A percentile compares a stretch with the other conserved stretches of the same genome.
Conservation (phyloP, 2,329 filamentous ascomycete genomes). For the Botrytis porri region DNA sequence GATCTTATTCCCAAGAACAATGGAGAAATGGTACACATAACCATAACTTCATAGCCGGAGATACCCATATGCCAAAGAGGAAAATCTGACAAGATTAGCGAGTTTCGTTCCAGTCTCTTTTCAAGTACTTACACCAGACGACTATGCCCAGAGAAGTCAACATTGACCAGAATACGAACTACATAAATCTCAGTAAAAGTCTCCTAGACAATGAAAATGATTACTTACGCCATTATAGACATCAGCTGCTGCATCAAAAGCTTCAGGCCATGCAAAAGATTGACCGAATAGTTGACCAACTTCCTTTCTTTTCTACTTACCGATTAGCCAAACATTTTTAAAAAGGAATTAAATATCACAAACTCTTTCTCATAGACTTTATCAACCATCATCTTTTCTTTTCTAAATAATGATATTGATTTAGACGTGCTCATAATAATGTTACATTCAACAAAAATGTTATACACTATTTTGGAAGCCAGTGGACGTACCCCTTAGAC, state of each 20-base stretch:
- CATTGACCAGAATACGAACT: slow-evolving; percentile 96
- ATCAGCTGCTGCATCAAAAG: slow-evolving; percentile 80
- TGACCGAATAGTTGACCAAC: slow-evolving; percentile 67
- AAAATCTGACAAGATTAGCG: slow-evolving; percentile 60
- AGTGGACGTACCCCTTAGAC: slow-evolving; percentile 97
- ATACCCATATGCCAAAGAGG: slow-evolving; percentile 99
- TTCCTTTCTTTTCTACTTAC: slow-evolving; percentile 68
- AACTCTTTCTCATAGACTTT: slow-evolving; percentile 70
- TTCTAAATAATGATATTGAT: slow-evolving; percentile 38
- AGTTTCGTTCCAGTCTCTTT: background rate
- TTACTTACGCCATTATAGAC: slow-evolving; percentile 82
- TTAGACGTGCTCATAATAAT: slow-evolving; percentile 36
- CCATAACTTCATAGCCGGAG: slow-evolving; percentile 87
- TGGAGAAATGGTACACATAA: slow-evolving; percentile 82
- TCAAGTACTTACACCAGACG: slow-evolving; percentile 79
- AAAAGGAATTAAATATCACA: slow-evolving; percentile 40
- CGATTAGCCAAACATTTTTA: slow-evolving; percentile 35
- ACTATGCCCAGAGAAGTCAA: slow-evolving; percentile 83
- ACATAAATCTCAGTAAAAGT: slow-evolving; percentile 26
- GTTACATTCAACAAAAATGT: slow-evolving; percentile 36
- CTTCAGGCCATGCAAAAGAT: slow-evolving; percentile 69
- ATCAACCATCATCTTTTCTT: slow-evolving; percentile 46
- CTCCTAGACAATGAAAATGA: background rate
- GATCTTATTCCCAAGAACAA: slow-evolving; percentile 70
- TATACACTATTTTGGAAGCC: slow-evolving; percentile 84